Base-by-base conservation (phyloP, 2,329 filamentous ascomycete species). In the Colletotrichum endophyticum region DNA sequence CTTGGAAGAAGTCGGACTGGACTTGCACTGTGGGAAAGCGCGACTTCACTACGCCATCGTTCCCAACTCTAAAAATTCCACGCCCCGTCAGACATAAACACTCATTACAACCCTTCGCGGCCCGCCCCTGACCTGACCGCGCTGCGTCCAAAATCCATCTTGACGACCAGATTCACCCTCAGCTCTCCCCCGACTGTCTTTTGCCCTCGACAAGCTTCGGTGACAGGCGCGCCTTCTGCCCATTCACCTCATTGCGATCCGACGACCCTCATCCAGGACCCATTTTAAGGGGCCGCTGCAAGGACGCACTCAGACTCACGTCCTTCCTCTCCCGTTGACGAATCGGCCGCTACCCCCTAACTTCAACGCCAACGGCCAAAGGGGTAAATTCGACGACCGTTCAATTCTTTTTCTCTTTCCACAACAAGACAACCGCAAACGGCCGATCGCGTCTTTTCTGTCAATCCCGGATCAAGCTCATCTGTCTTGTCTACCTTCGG, bases 31-130 rank as follows among this genome's bases (percentile, higher is more conserved):
- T 62, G 71, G 71, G 68, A 70, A 64, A 74, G 64, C 49, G 66
- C 70, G 74, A 70, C 74, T 32, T 76, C 59, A 66, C 75, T 75
- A 75, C 75, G 66, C 75, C 72, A 77, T 77, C 72, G 72, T 75
- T 66, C 59, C 75, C 75, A 77, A 77, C 75, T 77, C 72, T 77
- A 75, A 77, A 77, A 77, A 77, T 76, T 75, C 62, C 75, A 77
- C 72, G 56, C 62, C 49, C 75, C 67, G 61, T 75, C 66, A 75
- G 62, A 76, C 75, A 77, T 67, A 77, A 77, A 77, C 75, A 76
- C 66, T 59, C 61, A 64, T 75, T 72, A 27, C 75, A 71, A 75
- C 72, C 75, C 72, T 53, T 77, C 75, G 63, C 72, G 53, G 62
- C 61, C 75, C 53, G 72, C 75, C 68, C 75, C 72, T 77, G 72